Base-by-base conservation (phyloP, 2,329 filamentous ascomycete species). In the Albifimbria verrucaria region DNA sequence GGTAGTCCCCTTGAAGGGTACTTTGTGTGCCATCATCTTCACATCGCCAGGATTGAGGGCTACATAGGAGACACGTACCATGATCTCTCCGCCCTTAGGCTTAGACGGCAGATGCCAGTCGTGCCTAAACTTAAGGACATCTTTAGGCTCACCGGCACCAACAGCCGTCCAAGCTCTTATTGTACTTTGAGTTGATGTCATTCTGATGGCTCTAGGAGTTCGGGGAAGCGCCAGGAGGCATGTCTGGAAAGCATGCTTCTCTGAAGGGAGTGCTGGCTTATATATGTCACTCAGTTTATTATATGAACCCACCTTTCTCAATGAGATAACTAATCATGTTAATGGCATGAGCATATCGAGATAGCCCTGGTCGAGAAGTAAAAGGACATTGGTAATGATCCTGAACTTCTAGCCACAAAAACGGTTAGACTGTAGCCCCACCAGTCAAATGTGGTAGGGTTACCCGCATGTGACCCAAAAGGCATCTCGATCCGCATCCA, bases 11-110 rank as follows among this genome's bases (percentile, higher is more conserved):
- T 24, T 22, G n/a, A 52, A 26, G 2, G 46, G 39, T 12, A 21
- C 21, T 3, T 24, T 36, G n/a, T 28, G 25, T 4, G 32, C 22
- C 46, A 52, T 52, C 22, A 52, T 36, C 10, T 49, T 46, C 22
- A 52, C 32, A 43, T 52, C 51, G 9, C 48, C 45, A 4, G 51
- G 51, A 4, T 52, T 52, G 15, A 49, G 36, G 24, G 51, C 39
- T 17, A 26, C 46, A n/a, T 49, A 28, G 10, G 36, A 28, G 20
- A 52, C 25, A 36, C 25, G 36, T 12, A 52, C 44, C 25, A 52
- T 32, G 18, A 52, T 49, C 11, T 52, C 26, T 11, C 25, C 26
- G 4, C 21, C 23, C 7, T 39, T 49, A 18, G 46, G 51, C 7
- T 24, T 2, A 28, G 46, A 23, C 15, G 51, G 51, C 7, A 25